Conservation (phyloP, 148 eudicot species). For the Camellia lanceoleosa region DNA sequence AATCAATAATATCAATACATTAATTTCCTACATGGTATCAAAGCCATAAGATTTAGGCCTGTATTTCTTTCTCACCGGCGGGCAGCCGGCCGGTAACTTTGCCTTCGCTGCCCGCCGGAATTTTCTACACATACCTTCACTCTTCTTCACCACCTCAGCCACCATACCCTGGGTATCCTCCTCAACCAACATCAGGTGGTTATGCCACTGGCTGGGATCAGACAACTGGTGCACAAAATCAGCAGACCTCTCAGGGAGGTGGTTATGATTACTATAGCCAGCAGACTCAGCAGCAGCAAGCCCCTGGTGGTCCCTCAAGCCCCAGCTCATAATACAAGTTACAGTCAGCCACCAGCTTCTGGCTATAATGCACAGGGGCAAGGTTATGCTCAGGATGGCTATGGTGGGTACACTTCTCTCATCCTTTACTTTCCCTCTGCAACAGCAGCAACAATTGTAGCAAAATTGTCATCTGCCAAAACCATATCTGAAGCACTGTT, state of each 20-base stretch:
- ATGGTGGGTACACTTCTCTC: constrained; percentile 69
- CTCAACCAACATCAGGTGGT: constrained; percentile 61
- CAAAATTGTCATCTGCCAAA: no score
- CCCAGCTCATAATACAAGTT: constrained; percentile 36
- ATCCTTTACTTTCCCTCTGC: no score
- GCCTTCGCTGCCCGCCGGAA: no score
- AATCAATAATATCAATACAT: no score
- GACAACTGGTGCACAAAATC: constrained; percentile 53
- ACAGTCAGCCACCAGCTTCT: constrained; percentile 34
- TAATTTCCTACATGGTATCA: no score
- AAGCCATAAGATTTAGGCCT: no score
- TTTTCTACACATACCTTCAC: no score
- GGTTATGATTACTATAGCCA: constrained; percentile 72
- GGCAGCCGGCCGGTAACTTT: no score
- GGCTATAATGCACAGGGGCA: constrained; percentile 60
- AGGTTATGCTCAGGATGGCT: constrained; percentile 71
- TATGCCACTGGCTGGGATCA: constrained; percentile 76
- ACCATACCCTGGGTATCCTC: constrained; percentile 75
- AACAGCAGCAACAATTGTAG: no score
- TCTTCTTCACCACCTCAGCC: no score
- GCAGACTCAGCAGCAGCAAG: constrained; percentile 42
- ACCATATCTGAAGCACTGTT: no score
- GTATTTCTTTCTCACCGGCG: no score
- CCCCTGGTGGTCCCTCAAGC: constrained; percentile 34
- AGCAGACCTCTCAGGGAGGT: constrained; percentile 57